phyloP scores from a whole-genome alignment of 371 early-diverging fungal genomes.

The Rhizopus microsporus region DNA sequence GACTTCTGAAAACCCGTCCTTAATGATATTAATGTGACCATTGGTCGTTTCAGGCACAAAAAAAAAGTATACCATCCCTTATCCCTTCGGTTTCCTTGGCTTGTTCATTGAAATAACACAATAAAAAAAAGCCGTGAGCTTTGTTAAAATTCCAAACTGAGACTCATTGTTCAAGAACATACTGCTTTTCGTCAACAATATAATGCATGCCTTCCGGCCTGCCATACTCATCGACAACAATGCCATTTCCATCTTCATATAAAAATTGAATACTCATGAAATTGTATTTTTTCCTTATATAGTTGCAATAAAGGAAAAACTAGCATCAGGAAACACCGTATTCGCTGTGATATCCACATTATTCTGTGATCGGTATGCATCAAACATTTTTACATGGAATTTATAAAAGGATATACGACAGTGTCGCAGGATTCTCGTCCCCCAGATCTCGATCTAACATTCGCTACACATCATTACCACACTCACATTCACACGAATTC shows the following conservation, averaged over 20 bases:
- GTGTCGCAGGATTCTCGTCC: constrained; percentile 11
- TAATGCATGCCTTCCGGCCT: constrained; percentile 15
- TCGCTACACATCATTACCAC: too few relatives aligned
- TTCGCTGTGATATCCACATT: constrained; percentile 10
- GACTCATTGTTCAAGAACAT: constrained; percentile 10
- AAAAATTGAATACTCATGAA: constrained; percentile 12
- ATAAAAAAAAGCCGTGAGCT: constrained; percentile 11
- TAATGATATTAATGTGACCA: constrained; percentile 12
- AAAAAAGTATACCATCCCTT: constrained; percentile 15
- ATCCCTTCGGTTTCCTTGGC: constrained; percentile 15
- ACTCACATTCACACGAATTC: too few relatives aligned
- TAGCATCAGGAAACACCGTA: constrained; percentile 9
- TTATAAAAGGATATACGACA: constrained; percentile 7
- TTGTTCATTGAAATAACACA: constrained; percentile 14
- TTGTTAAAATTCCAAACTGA: constrained; percentile 14
- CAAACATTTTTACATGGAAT: constrained; percentile 11
- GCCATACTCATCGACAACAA: constrained; percentile 20
- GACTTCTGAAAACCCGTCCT: constrained; percentile 5
- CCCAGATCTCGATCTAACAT: constrained; percentile 2
- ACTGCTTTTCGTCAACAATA: constrained; percentile 16
- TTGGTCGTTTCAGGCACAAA: constrained; percentile 14
- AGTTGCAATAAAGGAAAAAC: constrained; percentile 15
- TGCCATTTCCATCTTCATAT: constrained; percentile 21
- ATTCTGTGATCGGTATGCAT: constrained; percentile 11
- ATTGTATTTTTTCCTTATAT: constrained; percentile 11